Evolutionary conservation across 2,329 filamentous ascomycete genomes (phyloP).

Genomic region (Myrmaecium sp.): DNA sequence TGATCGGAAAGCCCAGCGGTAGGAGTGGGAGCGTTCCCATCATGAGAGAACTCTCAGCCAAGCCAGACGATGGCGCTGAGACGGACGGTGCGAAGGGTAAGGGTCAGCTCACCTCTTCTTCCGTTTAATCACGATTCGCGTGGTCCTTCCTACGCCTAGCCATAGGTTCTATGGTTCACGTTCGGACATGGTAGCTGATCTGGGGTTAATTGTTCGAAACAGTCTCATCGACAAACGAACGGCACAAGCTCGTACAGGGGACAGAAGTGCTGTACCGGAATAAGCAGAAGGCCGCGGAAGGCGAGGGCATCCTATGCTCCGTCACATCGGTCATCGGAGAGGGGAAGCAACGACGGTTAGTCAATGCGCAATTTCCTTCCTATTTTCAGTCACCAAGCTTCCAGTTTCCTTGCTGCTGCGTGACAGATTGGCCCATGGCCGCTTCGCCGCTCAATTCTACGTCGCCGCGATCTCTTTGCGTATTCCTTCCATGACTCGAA

Average conservation of each 20-base stretch:
- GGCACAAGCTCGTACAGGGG: slow-evolving; percentile 19
- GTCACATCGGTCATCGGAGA: slow-evolving; percentile 35
- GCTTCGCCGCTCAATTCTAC: not conserved
- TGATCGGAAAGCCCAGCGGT: slow-evolving; percentile 20
- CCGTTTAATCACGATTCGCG: too few relatives aligned
- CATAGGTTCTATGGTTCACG: too few relatives aligned
- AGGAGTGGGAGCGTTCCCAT: slow-evolving; percentile 27
- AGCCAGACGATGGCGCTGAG: slow-evolving; percentile 29
- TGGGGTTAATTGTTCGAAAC: too few relatives aligned
- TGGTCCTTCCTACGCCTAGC: too few relatives aligned
- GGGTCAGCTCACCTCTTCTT: slow-evolving; percentile 4
- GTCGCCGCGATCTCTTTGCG: not conserved
- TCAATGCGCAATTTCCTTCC: not conserved
- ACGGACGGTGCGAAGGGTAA: slow-evolving; percentile 27
- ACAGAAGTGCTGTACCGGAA: slow-evolving; percentile 35
- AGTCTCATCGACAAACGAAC: slow-evolving; percentile 4
- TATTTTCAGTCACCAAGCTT: too few relatives aligned
- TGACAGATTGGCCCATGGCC: too few relatives aligned
- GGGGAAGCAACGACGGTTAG: slow-evolving; percentile 30
- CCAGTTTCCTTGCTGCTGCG: too few relatives aligned
- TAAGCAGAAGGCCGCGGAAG: slow-evolving; percentile 24
- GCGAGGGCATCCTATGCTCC: slow-evolving; percentile 34
- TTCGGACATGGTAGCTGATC: too few relatives aligned
- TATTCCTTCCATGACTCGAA: not conserved
- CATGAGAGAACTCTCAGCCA: slow-evolving; percentile 32